Evolutionary conservation across 306 rosid species (phyloP), one percentile per base, ranked within the genome.

Genomic region (Rosa rugosa): DNA sequence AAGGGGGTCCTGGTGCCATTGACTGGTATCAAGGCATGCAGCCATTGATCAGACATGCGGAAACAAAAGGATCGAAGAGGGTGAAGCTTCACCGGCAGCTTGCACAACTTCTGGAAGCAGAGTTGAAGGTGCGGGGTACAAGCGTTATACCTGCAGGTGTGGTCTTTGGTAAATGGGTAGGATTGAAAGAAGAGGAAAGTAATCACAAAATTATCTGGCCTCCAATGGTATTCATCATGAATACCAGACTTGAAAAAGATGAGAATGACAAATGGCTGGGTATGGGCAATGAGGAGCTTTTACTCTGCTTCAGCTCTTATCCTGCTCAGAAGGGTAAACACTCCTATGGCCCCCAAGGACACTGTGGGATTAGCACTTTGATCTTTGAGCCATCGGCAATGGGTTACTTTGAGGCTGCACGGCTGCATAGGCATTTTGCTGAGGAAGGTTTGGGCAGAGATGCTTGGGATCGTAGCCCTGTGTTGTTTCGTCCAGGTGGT

Each of bases 271-370:
- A 80, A 50, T 75, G 78, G 78, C 36, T 42, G 4, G 78, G 78
- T 45, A 94, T 94, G 98, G 98, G 98, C 18, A 91, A 82, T 54
- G 92, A 86, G 66, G 98, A 94, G 89, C 96, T 94, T 78, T 72
- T 90, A n/a, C 90, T 85, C 14, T 86, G 80, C 75, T 94, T 94
- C 74, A 73, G 79, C 73, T 0, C 83, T 23, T 94, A 91, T 62
- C 81, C 73, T 56, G 88, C 96, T 65, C 40, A 5, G 14, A 94
- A 72, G 86, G 94, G 94, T 8, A 84, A 91, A 2, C 98, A 94
- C 77, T 80, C 98, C 0, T 94, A 94, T 83, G 98, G 98, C 75
- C 98, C 98, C 4, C 91, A 89, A 38, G 98, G 98, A 81, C 98
- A 94, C 72, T 87, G 97, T 60, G 97, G 98, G 84, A 80, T 91